Evolutionary conservation across 768 basidiomycete genomes (phyloP).

Genomic region (Chalciporus piperatus): DNA sequence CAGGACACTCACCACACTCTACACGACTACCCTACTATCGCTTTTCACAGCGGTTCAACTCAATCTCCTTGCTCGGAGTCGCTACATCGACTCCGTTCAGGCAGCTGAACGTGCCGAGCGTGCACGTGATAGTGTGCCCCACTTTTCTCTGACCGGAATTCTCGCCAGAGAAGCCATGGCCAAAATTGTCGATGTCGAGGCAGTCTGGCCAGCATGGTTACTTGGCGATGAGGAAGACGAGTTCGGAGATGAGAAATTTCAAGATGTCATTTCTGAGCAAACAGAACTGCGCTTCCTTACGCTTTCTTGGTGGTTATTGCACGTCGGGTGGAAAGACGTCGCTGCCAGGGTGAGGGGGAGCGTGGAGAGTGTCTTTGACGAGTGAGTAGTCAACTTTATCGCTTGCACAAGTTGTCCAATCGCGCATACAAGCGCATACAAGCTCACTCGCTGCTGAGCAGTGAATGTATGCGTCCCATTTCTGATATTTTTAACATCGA

Average conservation of each 20-base stretch:
- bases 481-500: background rate
- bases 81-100: constrained; percentile 71
- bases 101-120: constrained; percentile 60
- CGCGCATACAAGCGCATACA: background rate
- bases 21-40: constrained; percentile 80
- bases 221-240: constrained; percentile 24
- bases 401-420: background rate
- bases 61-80: constrained; percentile 74
- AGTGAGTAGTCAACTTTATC: constrained; percentile 45
- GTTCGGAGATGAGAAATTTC: constrained; percentile 28
- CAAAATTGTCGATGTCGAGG: constrained; percentile 25
- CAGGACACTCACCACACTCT: constrained; percentile 80
- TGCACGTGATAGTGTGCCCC: constrained; percentile 40
- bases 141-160: constrained; percentile 23
- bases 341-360: constrained; percentile 67
- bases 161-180: constrained; percentile 25
- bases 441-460: background rate
- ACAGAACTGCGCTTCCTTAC: constrained; percentile 80
- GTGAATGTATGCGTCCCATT: background rate
- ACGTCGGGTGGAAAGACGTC: constrained; percentile 89
- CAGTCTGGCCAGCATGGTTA: constrained; percentile 22
- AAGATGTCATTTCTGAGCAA: constrained; percentile 52
- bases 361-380: constrained; percentile 81
- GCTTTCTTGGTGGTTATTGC: constrained; percentile 89
- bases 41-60: constrained; percentile 88